These are phyloP conservation scores for Aspergillus neotritici DNA, from an alignment of 2,329 filamentous ascomycete species.

Conservation along the genomic window DNA sequence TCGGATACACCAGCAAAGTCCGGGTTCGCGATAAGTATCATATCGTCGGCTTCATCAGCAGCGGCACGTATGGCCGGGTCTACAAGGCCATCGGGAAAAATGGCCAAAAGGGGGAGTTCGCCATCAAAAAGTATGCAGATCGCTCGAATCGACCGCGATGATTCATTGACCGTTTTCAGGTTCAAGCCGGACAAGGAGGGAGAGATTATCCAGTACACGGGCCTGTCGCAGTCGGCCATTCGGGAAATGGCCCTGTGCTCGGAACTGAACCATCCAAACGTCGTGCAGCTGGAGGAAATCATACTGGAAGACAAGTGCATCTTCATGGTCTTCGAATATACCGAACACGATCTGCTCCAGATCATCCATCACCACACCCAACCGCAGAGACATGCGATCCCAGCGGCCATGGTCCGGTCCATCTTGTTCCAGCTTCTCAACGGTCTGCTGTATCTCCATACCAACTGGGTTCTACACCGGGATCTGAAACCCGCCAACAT, in stretches of 20 bases:
- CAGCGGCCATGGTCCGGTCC: slow-evolving; percentile 80
- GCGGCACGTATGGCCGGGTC: slow-evolving; percentile 93
- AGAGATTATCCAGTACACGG: slow-evolving; percentile 88
- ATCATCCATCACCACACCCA: slow-evolving; percentile 98
- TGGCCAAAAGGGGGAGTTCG: slow-evolving; percentile 74
- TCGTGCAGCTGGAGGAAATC: slow-evolving; percentile 88
- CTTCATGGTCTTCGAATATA: slow-evolving; percentile 99
- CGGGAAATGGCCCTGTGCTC: slow-evolving; percentile 97
- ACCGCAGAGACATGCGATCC: slow-evolving; percentile 79
- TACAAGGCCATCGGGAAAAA: slow-evolving; percentile 85
- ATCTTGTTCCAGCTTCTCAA: slow-evolving; percentile 96
- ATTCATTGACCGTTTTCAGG: slow-evolving; percentile 32
- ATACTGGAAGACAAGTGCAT: slow-evolving; percentile 98
- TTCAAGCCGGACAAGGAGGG: slow-evolving; percentile 99
- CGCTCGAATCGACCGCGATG: not conserved
- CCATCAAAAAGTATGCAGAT: slow-evolving; percentile 78
- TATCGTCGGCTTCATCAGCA: slow-evolving; percentile 96
- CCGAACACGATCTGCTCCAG: slow-evolving; percentile 92
- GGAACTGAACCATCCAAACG: slow-evolving; percentile 80
- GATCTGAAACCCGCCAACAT: slow-evolving; percentile 98
- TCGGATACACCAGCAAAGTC: slow-evolving; percentile 63
- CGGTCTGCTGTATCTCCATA: slow-evolving; percentile 88
- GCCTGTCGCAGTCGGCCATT: slow-evolving; percentile 93
- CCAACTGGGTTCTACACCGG: slow-evolving; percentile 94
- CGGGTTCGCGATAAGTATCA: slow-evolving; percentile 90